phyloP scores from a whole-genome alignment of 306 rosid species.

The Rubus parviflorus region DNA sequence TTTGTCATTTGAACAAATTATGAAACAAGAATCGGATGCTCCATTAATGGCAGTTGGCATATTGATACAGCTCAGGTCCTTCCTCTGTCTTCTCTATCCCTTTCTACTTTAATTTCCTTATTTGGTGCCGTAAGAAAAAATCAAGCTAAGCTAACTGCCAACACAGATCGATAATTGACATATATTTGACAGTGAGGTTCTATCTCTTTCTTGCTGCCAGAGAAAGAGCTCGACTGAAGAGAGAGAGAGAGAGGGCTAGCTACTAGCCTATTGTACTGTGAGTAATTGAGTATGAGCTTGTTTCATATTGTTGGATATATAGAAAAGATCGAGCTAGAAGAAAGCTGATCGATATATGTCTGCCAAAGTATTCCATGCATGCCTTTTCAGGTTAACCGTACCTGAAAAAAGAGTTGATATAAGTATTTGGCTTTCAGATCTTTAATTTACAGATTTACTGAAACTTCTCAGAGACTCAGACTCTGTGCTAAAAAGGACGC shows the following conservation, averaged over 20 bases:
- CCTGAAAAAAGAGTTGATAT: not conserved
- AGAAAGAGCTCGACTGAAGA: not conserved
- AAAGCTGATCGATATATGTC: constrained; percentile 1
- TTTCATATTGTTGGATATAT: not conserved
- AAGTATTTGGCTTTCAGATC: not conserved
- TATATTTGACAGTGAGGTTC: constrained; percentile 29
- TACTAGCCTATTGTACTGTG: not conserved
- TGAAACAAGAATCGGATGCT: not conserved
- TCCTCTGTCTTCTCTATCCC: not conserved
- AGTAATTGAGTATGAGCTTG: not conserved
- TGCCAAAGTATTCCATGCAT: not conserved
- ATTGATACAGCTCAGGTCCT: constrained; percentile 1
- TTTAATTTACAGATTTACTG: too few species aligned
- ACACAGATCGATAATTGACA: not conserved
- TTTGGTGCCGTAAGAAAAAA: constrained; percentile 29
- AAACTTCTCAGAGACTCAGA: not conserved
- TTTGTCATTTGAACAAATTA: not conserved
- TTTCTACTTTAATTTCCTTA: constrained; percentile 26
- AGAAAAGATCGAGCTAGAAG: not conserved
- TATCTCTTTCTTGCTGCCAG: not conserved
- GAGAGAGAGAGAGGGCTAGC: too few species aligned
- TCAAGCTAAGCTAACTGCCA: not conserved
- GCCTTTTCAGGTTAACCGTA: constrained; percentile 15
- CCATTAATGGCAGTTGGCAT: not conserved
- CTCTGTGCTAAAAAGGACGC: not conserved